Percentiles rank a stretch among this genome's conserved stretches.
Conservation (phyloP, 2,329 filamentous ascomycete genomes). For the Stemphylium lycopersici region DNA sequence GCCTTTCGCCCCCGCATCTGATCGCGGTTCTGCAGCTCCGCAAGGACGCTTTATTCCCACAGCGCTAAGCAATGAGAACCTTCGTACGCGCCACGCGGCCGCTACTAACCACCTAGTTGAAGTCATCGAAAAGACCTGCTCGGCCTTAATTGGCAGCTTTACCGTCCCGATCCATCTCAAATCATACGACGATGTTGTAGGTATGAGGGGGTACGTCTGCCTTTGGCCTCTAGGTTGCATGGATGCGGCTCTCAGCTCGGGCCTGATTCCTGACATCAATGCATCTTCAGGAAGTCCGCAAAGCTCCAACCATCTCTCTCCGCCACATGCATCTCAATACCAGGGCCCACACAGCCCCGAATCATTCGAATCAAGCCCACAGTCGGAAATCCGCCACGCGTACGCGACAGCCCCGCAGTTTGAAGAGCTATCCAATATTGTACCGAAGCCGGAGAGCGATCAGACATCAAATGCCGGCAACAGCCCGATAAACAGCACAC, state of each 20-base stretch:
- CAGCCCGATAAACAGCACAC: constrained; percentile 1
- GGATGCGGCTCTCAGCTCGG: constrained; percentile 33
- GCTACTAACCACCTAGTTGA: constrained; percentile 28
- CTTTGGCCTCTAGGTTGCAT: constrained; percentile 38
- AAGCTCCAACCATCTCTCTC: not conserved
- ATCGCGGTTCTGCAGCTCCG: not conserved
- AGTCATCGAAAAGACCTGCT: constrained; percentile 33
- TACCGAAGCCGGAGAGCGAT: not conserved
- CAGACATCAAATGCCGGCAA: not conserved
- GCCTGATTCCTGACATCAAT: constrained; percentile 32
- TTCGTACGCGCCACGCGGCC: constrained; percentile 25
- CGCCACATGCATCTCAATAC: not conserved
- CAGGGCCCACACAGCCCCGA: not conserved
- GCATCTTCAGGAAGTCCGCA: constrained; percentile 10
- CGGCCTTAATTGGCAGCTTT: constrained; percentile 32
- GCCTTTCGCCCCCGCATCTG: not conserved
- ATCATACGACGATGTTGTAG: constrained; percentile 28
- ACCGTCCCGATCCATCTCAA: constrained; percentile 34
- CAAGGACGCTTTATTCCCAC: constrained; percentile 5
- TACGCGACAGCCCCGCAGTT: constrained; percentile 11
- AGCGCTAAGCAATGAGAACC: constrained; percentile 19
- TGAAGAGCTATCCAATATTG: constrained; percentile 2
- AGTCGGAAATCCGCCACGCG: not conserved
- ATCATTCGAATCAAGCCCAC: constrained; percentile 6
- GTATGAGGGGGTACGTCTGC: constrained; percentile 36